Percentiles rank a stretch among this genome's conserved stretches.
Conservation (phyloP, 306 rosid genomes). For the Trifolium fragiferum region DNA sequence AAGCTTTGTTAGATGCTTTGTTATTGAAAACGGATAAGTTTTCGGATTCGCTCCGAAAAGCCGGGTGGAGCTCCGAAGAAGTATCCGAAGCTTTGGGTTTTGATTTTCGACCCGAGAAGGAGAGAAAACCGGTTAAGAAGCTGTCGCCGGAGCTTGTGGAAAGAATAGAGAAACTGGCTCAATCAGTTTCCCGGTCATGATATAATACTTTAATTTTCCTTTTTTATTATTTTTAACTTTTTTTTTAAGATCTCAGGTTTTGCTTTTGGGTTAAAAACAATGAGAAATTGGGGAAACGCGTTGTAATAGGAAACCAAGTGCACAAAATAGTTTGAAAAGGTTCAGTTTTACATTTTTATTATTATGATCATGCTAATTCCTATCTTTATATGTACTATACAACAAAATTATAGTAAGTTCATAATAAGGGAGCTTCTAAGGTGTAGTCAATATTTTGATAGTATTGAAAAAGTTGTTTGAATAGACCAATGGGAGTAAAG, state of each 20-base stretch:
- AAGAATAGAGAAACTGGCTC: slow-evolving; percentile 83
- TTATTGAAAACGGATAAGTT: slow-evolving; percentile 75
- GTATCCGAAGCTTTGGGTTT: slow-evolving; percentile 90
- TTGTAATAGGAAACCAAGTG: slow-evolving; percentile 58
- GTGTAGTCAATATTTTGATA: too few relatives aligned
- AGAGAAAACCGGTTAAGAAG: slow-evolving; percentile 75
- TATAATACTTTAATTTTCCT: slow-evolving; percentile 33
- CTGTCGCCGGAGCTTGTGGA: slow-evolving; percentile 79
- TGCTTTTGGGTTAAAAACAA: slow-evolving; percentile 40
- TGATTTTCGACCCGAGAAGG: slow-evolving; percentile 91
- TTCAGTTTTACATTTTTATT: slow-evolving; percentile 40
- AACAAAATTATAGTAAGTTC: slow-evolving; percentile 9
- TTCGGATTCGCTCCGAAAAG: slow-evolving; percentile 83
- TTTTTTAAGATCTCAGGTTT: slow-evolving; percentile 42
- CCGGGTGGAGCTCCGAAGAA: slow-evolving; percentile 99
- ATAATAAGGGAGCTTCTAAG: too few relatives aligned
- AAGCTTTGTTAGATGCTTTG: slow-evolving; percentile 82
- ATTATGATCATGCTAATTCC: slow-evolving; percentile 1
- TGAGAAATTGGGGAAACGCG: slow-evolving; percentile 45
- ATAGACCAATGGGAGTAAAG: too few relatives aligned
- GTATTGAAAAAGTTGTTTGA: too few relatives aligned
- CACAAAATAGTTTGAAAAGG: slow-evolving; percentile 46
- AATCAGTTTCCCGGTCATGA: slow-evolving; percentile 78
- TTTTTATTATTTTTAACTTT: background rate
- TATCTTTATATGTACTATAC: slow-evolving; percentile 33